A percentile compares a stretch with the other conserved stretches of the same genome.
phyloP scores from a whole-genome alignment of 2,329 filamentous ascomycete species.

The Hypoxylon sp. region DNA sequence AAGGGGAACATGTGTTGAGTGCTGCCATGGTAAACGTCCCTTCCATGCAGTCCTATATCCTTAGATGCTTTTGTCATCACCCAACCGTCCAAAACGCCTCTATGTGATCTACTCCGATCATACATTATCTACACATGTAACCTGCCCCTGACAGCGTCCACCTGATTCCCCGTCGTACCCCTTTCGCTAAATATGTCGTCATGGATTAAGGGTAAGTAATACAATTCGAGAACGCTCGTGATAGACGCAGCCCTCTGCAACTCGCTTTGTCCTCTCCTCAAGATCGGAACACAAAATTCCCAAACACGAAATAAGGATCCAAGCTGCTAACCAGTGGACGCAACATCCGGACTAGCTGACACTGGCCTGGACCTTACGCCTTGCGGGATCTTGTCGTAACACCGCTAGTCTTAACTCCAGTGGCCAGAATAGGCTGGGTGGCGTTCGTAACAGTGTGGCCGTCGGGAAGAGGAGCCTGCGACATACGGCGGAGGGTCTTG shows the following conservation, averaged over 20 bases:
- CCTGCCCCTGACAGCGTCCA: constrained; percentile 32
- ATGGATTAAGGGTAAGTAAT: constrained; percentile 50
- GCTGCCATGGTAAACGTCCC: constrained; percentile 32
- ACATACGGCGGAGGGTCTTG: constrained; percentile 78
- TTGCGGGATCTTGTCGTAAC: constrained; percentile 76
- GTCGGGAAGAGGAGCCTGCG: constrained; percentile 78
- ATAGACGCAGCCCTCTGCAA: constrained; percentile 7
- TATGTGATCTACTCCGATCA: constrained; percentile 41
- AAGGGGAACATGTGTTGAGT: constrained; percentile 34
- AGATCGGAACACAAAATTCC: constrained; percentile 20
- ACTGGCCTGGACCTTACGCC: constrained; percentile 61
- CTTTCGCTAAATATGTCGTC: constrained; percentile 43
- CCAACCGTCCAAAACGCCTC: constrained; percentile 46
- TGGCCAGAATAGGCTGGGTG: constrained; percentile 64
- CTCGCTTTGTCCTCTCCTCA: constrained; percentile 7
- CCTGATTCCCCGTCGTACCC: constrained; percentile 38
- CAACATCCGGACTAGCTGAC: constrained; percentile 18
- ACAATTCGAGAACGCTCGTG: constrained; percentile 47
- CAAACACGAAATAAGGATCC: constrained; percentile 28
- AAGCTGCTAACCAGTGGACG: constrained; percentile 25
- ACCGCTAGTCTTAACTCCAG: constrained; percentile 69
- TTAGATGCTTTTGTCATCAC: constrained; percentile 47
- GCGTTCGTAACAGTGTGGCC: constrained; percentile 80
- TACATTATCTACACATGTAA: constrained; percentile 47
- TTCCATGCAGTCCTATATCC: constrained; percentile 39